A percentile compares a stretch with the other conserved stretches of the same genome.
Evolutionary conservation across 2,329 filamentous ascomycete species (phyloP).

Genomic region (Diaporthe sp.): DNA sequence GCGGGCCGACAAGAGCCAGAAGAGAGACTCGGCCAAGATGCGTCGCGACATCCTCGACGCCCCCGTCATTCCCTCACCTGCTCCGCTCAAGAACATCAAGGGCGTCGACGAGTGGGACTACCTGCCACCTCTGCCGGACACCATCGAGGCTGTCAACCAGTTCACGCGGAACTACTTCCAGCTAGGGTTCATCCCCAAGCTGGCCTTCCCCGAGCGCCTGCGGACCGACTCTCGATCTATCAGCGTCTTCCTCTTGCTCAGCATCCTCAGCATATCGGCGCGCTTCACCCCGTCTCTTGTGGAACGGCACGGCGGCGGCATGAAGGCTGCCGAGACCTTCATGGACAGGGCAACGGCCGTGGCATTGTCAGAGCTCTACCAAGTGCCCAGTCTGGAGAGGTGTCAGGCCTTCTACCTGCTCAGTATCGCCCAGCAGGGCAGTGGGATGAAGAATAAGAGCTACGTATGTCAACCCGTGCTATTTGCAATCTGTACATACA

Average conservation of each 20-base stretch:
- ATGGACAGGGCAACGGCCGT: conserved; percentile 61
- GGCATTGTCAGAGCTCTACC: conserved; percentile 61
- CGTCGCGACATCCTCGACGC: conserved; percentile 48
- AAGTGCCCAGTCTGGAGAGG: conserved; percentile 62
- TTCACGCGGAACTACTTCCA: conserved; percentile 69
- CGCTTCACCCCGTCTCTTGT: conserved; percentile 62
- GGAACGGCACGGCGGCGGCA: conserved; percentile 59
- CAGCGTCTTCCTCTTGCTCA: conserved; percentile 64
- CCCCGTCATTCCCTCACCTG: conserved; percentile 36
- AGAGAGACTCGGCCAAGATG: conserved; percentile 50
- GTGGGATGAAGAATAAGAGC: conserved; percentile 62
- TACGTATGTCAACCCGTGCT: conserved; percentile 52
- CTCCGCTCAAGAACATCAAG: conserved; percentile 39
- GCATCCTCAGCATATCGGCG: conserved; percentile 67
- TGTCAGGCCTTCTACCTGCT: conserved; percentile 70
- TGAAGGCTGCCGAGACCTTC: conserved; percentile 63
- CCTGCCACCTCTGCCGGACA: conserved; percentile 59
- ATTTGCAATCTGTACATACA: background rate
- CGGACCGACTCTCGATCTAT: conserved; percentile 57
- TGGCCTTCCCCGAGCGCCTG: conserved; percentile 59
- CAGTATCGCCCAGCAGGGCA: conserved; percentile 68
- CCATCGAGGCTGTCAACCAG: conserved; percentile 62
- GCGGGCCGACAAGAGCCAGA: conserved; percentile 57
- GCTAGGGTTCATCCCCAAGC: conserved; percentile 67
- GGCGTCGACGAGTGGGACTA: conserved; percentile 58